phyloP scores from a whole-genome alignment of 208 protist species.

The Herpetomonas tarakana region DNA sequence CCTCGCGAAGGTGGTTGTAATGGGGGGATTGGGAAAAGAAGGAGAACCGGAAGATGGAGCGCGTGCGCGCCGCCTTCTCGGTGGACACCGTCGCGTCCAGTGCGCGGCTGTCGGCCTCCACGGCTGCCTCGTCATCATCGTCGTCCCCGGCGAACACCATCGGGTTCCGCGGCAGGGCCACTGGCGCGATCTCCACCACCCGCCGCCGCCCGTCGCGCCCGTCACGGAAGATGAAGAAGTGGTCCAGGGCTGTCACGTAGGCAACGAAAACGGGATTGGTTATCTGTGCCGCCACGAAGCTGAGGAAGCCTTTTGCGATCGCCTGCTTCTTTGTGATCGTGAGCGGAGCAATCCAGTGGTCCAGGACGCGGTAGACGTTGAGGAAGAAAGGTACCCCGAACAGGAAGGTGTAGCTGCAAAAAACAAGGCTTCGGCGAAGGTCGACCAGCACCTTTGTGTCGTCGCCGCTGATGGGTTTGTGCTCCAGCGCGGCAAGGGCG shows the following conservation, averaged over 20 bases:
- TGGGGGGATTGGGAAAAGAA: constrained; percentile 8
- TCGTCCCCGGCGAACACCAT: constrained; percentile 20
- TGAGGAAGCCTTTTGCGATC: constrained; percentile 67
- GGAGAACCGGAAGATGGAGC: constrained; percentile 10
- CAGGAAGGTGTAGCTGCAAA: constrained; percentile 67
- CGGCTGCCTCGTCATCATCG: constrained; percentile 9
- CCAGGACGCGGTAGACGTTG: constrained; percentile 46
- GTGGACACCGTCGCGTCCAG: not conserved
- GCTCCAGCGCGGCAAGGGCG: not conserved
- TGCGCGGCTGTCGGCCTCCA: constrained; percentile 10
- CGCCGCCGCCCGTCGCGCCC: constrained; percentile 55
- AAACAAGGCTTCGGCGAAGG: constrained; percentile 73
- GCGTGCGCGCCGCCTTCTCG: not conserved
- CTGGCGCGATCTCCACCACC: constrained; percentile 33
- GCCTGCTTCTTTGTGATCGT: constrained; percentile 48
- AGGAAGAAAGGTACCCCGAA: constrained; percentile 72
- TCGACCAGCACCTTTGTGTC: constrained; percentile 50
- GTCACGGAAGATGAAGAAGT: constrained; percentile 76
- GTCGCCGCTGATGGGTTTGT: no score
- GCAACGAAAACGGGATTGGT: constrained; percentile 63
- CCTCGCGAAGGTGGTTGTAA: constrained; percentile 12
- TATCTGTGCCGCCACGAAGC: constrained; percentile 53
- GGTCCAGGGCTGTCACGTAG: constrained; percentile 67
- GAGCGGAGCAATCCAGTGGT: constrained; percentile 32
- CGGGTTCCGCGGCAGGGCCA: constrained; percentile 1